Conservation (phyloP, 129 eudicot species). For the Apium graveolens region DNA sequence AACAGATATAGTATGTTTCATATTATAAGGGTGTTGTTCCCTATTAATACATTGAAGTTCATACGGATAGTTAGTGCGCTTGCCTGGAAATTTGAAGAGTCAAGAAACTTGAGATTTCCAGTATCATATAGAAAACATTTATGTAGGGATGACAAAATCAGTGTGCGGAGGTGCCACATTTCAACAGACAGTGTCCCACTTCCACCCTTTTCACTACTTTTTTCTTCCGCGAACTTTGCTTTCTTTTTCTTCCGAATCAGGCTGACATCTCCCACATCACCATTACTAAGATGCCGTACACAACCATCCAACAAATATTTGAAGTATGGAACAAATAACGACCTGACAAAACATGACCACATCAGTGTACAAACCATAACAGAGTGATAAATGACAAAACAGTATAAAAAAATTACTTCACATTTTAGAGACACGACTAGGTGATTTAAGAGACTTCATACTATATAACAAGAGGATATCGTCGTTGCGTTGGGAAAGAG, state of each 20-base stretch:
- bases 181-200: constrained; percentile 30
- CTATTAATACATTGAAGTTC: not conserved
- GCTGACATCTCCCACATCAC: constrained; percentile 32
- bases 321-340: constrained; percentile 87
- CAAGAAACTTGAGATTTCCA: constrained; percentile 69
- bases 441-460: not conserved
- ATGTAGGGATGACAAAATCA: constrained; percentile 68
- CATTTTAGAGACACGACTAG: not conserved
- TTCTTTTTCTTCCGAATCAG: constrained; percentile 59
- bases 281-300: constrained; percentile 49
- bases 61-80: constrained; percentile 7
- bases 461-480: not conserved
- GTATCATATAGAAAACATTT: constrained; percentile 74
- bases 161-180: constrained; percentile 65
- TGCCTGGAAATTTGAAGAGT: constrained; percentile 73
- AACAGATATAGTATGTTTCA: not conserved
- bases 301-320: constrained; percentile 76
- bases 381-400: not conserved
- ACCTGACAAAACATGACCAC: constrained; percentile 29
- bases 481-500: not conserved
- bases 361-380: not conserved
- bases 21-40: not conserved
- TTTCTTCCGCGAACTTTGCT: constrained; percentile 44
- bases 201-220: constrained; percentile 19
- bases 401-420: not conserved